phyloP scores from a whole-genome alignment of 2,329 filamentous ascomycete genomes.

The Botryotinia convoluta region DNA sequence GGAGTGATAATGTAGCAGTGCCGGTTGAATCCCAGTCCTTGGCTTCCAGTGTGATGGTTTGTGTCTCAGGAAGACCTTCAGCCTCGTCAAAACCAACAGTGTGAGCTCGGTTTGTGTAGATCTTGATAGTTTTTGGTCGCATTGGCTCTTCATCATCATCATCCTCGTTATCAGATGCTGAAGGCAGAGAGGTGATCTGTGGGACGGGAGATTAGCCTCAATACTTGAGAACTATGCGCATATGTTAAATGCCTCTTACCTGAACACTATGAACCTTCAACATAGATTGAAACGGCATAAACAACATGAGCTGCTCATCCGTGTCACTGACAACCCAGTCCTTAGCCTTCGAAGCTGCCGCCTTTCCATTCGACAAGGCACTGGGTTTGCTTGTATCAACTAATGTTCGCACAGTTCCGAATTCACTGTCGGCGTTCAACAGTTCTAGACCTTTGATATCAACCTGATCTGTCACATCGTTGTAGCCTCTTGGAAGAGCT shows the following conservation, averaged over 20 bases:
- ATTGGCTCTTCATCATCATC: slow-evolving; percentile 77
- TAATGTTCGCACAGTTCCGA: slow-evolving; percentile 69
- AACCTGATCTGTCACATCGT: slow-evolving; percentile 77
- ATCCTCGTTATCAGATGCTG: slow-evolving; percentile 54
- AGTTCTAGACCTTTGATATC: slow-evolving; percentile 80
- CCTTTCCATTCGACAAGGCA: slow-evolving; percentile 57
- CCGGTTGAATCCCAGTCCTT: slow-evolving; percentile 80
- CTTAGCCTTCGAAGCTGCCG: slow-evolving; percentile 46
- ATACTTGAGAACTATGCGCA: slow-evolving; percentile 1
- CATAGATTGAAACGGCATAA: slow-evolving; percentile 81
- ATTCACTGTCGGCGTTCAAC: slow-evolving; percentile 78
- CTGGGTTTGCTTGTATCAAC: slow-evolving; percentile 70
- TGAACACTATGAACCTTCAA: slow-evolving; percentile 84
- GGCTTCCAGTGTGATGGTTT: slow-evolving; percentile 70
- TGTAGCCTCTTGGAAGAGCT: slow-evolving; percentile 74
- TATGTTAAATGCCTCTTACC: slow-evolving; percentile 42
- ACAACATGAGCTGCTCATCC: slow-evolving; percentile 94
- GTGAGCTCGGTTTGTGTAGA: slow-evolving; percentile 85
- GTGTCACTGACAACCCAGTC: slow-evolving; percentile 97
- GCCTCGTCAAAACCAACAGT: slow-evolving; percentile 95
- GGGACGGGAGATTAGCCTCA: neutral
- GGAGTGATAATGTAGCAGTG: slow-evolving; percentile 69
- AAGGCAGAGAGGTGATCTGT: slow-evolving; percentile 82
- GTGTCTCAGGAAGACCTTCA: slow-evolving; percentile 78
- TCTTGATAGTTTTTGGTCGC: slow-evolving; percentile 76